Percentiles rank a stretch among this genome's conserved stretches.
These are phyloP conservation scores for Chenopodium suecicum DNA, from an alignment of 148 eudicot species.

Conservation along the genomic window DNA sequence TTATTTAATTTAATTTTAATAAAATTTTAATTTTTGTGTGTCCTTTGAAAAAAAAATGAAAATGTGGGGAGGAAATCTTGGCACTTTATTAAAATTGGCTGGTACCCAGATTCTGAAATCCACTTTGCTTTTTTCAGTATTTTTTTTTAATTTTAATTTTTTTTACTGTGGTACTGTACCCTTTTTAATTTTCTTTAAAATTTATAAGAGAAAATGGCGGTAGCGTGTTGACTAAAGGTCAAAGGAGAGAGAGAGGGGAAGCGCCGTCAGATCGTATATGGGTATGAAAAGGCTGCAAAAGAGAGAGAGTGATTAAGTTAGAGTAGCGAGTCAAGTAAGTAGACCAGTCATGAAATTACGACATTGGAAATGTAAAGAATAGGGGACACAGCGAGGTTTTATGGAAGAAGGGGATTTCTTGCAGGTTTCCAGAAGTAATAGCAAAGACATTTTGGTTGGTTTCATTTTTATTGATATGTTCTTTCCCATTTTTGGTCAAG, in stretches of 20 bases:
- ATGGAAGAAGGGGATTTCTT: too few relatives aligned
- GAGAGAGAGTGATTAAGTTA: not conserved
- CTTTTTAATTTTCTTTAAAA: not conserved
- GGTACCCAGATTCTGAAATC: constrained; percentile 35
- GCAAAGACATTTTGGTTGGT: not conserved
- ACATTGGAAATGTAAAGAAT: constrained; percentile 3
- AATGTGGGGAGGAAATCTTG: constrained; percentile 25
- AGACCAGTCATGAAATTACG: not conserved
- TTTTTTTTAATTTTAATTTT: not conserved
- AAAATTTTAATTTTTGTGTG: not conserved
- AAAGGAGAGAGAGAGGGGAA: constrained; percentile 1
- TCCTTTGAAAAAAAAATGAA: constrained; percentile 2
- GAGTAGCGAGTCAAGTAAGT: constrained; percentile 16
- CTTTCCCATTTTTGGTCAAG: too few relatives aligned
- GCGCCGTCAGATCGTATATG: constrained; percentile 21
- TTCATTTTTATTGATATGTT: too few relatives aligned
- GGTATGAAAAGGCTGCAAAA: constrained; percentile 20
- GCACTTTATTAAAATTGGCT: constrained; percentile 30
- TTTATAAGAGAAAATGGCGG: not conserved
- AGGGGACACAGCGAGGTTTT: not conserved
- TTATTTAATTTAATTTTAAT: too few relatives aligned
- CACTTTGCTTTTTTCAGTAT: constrained; percentile 27
- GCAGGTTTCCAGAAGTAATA: not conserved
- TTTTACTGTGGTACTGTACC: not conserved
- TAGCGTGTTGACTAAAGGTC: constrained; percentile 27